A percentile compares a stretch with the other conserved stretches of the same genome.
These are phyloP conservation scores for Xylariaceae sp. DNA, from an alignment of 2,329 filamentous ascomycete genomes.

Conservation along the genomic window DNA sequence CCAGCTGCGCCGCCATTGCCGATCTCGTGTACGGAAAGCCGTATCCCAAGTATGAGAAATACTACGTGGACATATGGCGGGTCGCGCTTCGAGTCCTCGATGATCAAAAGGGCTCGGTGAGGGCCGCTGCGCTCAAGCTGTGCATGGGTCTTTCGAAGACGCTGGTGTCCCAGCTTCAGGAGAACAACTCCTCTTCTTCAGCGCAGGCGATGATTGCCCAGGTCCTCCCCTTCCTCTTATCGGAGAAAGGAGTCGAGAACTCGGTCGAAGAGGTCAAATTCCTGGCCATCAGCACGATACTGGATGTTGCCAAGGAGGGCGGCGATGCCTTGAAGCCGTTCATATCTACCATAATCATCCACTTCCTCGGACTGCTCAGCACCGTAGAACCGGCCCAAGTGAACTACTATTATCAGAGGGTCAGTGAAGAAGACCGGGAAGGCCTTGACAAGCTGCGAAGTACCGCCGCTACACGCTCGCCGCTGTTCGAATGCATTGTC, in stretches of 20 bases:
- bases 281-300: slow-evolving; percentile 76
- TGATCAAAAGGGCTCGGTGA: slow-evolving; percentile 89
- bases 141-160: slow-evolving; percentile 81
- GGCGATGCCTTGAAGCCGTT: slow-evolving; percentile 74
- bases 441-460: slow-evolving; percentile 85
- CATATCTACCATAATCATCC: slow-evolving; percentile 74
- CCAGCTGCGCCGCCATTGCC: slow-evolving; percentile 82
- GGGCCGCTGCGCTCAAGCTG: slow-evolving; percentile 72
- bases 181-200: slow-evolving; percentile 63
- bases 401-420: slow-evolving; percentile 89
- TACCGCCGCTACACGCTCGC: slow-evolving; percentile 74
- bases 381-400: slow-evolving; percentile 83
- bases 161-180: slow-evolving; percentile 78
- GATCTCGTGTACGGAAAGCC: slow-evolving; percentile 80
- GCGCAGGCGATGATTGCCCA: slow-evolving; percentile 77
- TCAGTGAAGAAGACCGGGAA: slow-evolving; percentile 78
- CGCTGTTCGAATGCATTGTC: slow-evolving; percentile 88
- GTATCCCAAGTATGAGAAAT: slow-evolving; percentile 71
- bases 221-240: slow-evolving; percentile 85
- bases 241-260: slow-evolving; percentile 82
- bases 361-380: slow-evolving; percentile 75
- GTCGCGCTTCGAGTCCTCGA: slow-evolving; percentile 87
- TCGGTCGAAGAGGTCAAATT: slow-evolving; percentile 79
- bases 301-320: slow-evolving; percentile 86
- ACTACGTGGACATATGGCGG: slow-evolving; percentile 79